Conservation (phyloP, 805 yeast genomes). For the Schwanniomyces vanrijiae region DNA sequence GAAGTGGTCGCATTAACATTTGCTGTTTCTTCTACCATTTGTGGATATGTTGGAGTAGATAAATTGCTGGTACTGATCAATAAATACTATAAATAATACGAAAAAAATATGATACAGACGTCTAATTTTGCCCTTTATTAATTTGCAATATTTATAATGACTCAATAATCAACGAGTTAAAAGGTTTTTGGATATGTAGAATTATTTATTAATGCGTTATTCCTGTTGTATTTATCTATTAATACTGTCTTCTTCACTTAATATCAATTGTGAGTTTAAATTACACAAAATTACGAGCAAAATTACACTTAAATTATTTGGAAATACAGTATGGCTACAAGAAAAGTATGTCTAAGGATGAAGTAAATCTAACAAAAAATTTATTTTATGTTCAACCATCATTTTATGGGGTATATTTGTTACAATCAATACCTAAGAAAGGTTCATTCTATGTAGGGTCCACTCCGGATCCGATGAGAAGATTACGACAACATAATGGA, state of each 20-base stretch:
- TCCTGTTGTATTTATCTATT: background rate
- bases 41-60: slow-evolving; percentile 3
- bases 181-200: background rate
- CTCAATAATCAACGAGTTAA: background rate
- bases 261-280: background rate
- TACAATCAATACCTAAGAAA: slow-evolving; percentile 59
- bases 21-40: slow-evolving; percentile 4
- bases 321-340: background rate
- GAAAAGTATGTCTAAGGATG: background rate
- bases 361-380: background rate
- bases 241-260: background rate
- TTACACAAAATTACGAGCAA: background rate
- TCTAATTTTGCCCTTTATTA: background rate
- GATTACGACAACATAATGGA: slow-evolving; percentile 82
- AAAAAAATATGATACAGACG: background rate
- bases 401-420: slow-evolving; percentile 71
- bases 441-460: slow-evolving; percentile 75
- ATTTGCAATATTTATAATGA: background rate
- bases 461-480: slow-evolving; percentile 67
- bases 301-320: background rate
- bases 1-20: slow-evolving; percentile 12
- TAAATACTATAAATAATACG: background rate
- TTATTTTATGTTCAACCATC: slow-evolving; percentile 17
- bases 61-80: background rate
- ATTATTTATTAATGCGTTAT: background rate